Evolutionary conservation across 140 eudicot species (phyloP), one percentile per base, ranked within the genome.

Genomic region (Bidens hawaiensis): DNA sequence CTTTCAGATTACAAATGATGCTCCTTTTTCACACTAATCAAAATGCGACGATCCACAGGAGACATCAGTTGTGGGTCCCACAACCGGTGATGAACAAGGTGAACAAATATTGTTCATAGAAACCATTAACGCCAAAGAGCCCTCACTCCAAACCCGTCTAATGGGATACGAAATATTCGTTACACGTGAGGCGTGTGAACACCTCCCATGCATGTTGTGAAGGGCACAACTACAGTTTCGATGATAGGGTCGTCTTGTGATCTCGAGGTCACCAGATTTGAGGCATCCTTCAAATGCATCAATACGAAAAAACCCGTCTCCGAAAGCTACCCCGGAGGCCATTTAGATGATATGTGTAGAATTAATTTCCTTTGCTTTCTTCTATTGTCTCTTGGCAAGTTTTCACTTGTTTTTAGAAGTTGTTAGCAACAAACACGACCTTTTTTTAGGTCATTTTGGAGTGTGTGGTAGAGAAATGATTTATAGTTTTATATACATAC

Each of bases 181-280:
- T 4, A 69, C 15, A 30, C 4, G 21, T 24, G 22, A 34, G 25
- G 49, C 27, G 57, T 61, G 72, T 72, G 61, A 23, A 46, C 62
- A 46, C 64, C 28, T 71, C 72, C 46, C 63, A 12, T 21, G 58
- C 47, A 16, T 31, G 48, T 74, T 62, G 51, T 78, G 84, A 19
- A 81, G 45, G 64, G 81, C 76, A 74, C 87, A 77, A 28, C 57
- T 74, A 69, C 87, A 81, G 13, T 77, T 70, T 0, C 53, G 58
- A 34, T 81, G 83, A 64, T 73, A 77, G 2, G 83, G 87, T 53
- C 83, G 62, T n/a, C 76, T 60, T 19, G 61, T 75, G 50, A 80
- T 76, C 65, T 79, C 71, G 58, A 66, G 47, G 43, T 79, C 81
- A 11, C 76, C 64, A 0, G 67, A 47, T 3, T 30, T 51, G 11